These are phyloP conservation scores for Septoria petroselini DNA, from an alignment of 2,329 filamentous ascomycete species.

Conservation along the genomic window DNA sequence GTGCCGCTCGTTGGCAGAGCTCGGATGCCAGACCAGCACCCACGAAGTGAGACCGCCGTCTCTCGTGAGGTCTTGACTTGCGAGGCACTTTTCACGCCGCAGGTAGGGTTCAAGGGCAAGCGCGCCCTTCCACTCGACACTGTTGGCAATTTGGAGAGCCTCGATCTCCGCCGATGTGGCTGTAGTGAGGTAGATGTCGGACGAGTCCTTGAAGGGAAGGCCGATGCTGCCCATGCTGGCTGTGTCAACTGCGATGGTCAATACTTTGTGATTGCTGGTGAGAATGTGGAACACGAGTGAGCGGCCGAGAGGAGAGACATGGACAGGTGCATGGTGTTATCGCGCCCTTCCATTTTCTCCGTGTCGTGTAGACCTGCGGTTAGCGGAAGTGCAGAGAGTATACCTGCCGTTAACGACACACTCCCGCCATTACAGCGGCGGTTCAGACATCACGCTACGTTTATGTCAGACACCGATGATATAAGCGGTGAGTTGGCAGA, in stretches of 20 bases:
- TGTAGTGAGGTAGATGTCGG: conserved; percentile 53
- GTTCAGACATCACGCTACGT: not conserved
- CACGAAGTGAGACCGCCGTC: conserved; percentile 58
- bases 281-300: not conserved
- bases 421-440: not conserved
- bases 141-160: conserved; percentile 54
- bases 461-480: conserved; percentile 10
- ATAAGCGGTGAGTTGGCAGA: conserved; percentile 7
- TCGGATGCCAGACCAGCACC: conserved; percentile 54
- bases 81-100: conserved; percentile 54
- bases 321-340: conserved; percentile 1
- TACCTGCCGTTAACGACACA: conserved; percentile 11
- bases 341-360: conserved; percentile 5
- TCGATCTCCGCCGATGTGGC: conserved; percentile 55
- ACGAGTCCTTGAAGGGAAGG: conserved; percentile 51
- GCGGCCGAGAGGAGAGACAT: not conserved
- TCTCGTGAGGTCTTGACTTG: conserved; percentile 51
- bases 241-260: not conserved
- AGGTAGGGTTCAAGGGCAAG: conserved; percentile 56
- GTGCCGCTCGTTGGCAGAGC: conserved; percentile 33
- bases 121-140: conserved; percentile 56
- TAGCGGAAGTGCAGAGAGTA: conserved; percentile 4
- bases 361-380: conserved; percentile 9
- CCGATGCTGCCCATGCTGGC: conserved; percentile 20
- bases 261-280: not conserved